Conservation (phyloP, 2,329 filamentous ascomycete genomes). For the Didymella keratinophila region DNA sequence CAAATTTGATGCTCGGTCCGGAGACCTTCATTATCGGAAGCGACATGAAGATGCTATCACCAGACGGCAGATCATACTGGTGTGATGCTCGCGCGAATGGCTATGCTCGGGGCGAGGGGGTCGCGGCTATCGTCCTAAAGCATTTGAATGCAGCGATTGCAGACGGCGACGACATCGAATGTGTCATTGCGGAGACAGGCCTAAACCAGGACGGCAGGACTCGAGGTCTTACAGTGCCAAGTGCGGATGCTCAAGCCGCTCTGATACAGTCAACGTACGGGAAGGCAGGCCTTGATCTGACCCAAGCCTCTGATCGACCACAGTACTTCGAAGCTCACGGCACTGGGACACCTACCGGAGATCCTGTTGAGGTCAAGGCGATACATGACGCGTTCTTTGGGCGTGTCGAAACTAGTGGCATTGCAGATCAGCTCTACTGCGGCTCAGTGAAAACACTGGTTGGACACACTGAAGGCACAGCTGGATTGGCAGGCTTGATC, state of each 20-base stretch:
- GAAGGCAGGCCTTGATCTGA: conserved; percentile 46
- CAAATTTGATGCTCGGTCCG: conserved; percentile 22
- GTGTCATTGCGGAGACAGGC: conserved; percentile 48
- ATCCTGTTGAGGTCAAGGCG: conserved; percentile 37
- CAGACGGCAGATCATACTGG: conserved; percentile 36
- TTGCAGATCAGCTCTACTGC: conserved; percentile 17
- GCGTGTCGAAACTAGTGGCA: no score
- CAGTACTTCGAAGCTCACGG: conserved; percentile 52
- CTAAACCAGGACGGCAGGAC: conserved; percentile 52
- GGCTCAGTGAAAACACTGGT: conserved; percentile 47
- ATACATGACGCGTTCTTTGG: conserved; percentile 29
- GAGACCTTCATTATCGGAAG: conserved; percentile 34
- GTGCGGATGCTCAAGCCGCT: conserved; percentile 54
- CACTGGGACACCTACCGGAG: conserved; percentile 51
- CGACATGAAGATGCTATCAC: conserved; percentile 45
- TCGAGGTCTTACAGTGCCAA: conserved; percentile 53
- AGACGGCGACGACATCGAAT: conserved; percentile 57
- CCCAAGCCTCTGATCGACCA: conserved; percentile 18
- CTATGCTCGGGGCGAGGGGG: conserved; percentile 62
- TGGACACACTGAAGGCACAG: conserved; percentile 52
- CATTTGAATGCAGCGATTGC: conserved; percentile 56
- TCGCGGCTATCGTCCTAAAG: conserved; percentile 62
- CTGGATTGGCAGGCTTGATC: conserved; percentile 47
- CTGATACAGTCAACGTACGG: conserved; percentile 46
- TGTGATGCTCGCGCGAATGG: conserved; percentile 56